Percentiles rank a stretch among this genome's conserved stretches.
Evolutionary conservation across 257 asterid genomes (phyloP).

Genomic region (Forsythia viridissima): DNA sequence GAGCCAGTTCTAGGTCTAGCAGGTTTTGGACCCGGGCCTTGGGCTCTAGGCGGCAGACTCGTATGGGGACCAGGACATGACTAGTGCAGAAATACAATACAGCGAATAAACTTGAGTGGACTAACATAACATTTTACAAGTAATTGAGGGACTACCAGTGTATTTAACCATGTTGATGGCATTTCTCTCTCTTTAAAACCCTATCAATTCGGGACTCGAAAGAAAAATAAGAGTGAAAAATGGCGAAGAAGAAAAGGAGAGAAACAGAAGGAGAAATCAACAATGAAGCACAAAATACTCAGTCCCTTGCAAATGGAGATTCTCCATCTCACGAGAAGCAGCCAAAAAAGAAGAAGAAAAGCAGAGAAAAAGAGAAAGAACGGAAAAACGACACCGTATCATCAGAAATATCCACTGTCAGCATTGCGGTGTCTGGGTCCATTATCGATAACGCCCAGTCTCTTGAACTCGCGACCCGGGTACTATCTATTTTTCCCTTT

Average conservation of each 20-base stretch:
- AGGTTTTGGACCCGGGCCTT: too few relatives aligned
- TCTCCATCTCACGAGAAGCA: slow-evolving; percentile 39
- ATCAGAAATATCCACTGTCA: slow-evolving; percentile 52
- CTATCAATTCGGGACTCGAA: not conserved
- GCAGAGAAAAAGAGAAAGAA: slow-evolving; percentile 29
- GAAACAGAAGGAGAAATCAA: slow-evolving; percentile 42
- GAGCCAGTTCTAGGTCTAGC: too few relatives aligned
- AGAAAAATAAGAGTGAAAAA: slow-evolving; percentile 9
- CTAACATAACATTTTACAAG: not conserved
- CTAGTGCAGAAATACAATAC: too few relatives aligned
- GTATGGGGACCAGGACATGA: too few relatives aligned
- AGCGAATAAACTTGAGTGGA: too few relatives aligned
- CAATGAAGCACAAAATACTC: slow-evolving; percentile 20
- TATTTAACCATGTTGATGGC: not conserved
- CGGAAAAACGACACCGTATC: slow-evolving; percentile 28
- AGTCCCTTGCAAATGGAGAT: slow-evolving; percentile 30
- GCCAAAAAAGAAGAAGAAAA: slow-evolving; percentile 49
- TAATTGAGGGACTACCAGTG: not conserved
- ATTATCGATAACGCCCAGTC: slow-evolving; percentile 82
- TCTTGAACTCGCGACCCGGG: slow-evolving; percentile 83
- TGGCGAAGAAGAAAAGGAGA: slow-evolving; percentile 50
- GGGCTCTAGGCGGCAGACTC: too few relatives aligned
- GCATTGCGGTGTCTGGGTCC: slow-evolving; percentile 82
- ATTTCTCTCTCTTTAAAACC: slow-evolving; percentile 11
- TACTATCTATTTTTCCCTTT: slow-evolving; percentile 17